phyloP scores from a whole-genome alignment of 768 basidiomycete species.

The Tephrocybe sp. region DNA sequence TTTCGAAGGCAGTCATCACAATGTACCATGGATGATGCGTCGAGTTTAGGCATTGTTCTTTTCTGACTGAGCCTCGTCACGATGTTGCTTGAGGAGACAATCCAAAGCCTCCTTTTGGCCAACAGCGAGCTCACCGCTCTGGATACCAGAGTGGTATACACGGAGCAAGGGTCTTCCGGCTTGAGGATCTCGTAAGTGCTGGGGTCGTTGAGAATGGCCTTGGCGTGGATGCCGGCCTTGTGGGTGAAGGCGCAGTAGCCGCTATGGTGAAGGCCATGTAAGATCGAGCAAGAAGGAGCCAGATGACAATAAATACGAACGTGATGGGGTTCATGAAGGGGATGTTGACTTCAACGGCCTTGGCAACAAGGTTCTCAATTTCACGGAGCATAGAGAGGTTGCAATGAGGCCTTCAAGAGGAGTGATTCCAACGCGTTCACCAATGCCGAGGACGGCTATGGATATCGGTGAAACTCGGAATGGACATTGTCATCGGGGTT shows the following conservation, averaged over 20 bases:
- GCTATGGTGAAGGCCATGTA: conserved; percentile 43
- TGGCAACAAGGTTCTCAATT: conserved; percentile 97
- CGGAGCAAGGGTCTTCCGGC: conserved; percentile 95
- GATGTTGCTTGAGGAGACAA: conserved; percentile 78
- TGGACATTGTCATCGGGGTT: not conserved
- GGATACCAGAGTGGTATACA: conserved; percentile 92
- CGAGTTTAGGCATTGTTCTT: conserved; percentile 2
- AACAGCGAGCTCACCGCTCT: conserved; percentile 86
- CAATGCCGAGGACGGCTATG: conserved; percentile 90
- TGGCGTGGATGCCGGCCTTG: conserved; percentile 99
- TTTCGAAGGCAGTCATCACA: not conserved
- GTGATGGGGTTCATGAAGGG: conserved; percentile 97
- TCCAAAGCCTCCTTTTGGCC: conserved; percentile 94
- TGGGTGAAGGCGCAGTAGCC: conserved; percentile 99
- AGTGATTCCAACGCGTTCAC: conserved; percentile 98
- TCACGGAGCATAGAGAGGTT: conserved; percentile 96
- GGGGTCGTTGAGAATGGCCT: conserved; percentile 99
- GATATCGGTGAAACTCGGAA: not conserved
- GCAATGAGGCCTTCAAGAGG: conserved; percentile 94
- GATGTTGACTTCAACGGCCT: conserved; percentile 96
- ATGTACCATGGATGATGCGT: not conserved
- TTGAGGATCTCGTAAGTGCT: conserved; percentile 99
- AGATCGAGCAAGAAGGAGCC: not conserved
- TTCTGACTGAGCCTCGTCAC: conserved; percentile 22
- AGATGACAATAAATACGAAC: conserved; percentile 37